Conservation (phyloP, 2,329 filamentous ascomycete species). For the Colletotrichum lini region DNA sequence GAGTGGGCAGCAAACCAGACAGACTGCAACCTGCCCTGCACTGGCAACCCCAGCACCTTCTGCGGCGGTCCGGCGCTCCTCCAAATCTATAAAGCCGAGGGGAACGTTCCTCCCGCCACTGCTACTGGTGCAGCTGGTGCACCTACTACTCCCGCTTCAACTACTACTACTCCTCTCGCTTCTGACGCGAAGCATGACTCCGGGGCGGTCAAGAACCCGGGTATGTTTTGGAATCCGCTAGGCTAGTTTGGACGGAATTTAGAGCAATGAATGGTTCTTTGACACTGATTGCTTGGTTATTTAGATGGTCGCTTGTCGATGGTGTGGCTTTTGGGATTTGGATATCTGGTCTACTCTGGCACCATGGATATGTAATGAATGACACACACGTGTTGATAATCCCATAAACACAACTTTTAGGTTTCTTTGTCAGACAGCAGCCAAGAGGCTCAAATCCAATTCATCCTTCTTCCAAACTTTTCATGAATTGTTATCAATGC, state of each 20-base stretch:
- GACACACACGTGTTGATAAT: no score
- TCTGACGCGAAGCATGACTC: not conserved
- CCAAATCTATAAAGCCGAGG: not conserved
- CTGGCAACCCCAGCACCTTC: not conserved
- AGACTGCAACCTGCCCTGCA: conserved; percentile 1
- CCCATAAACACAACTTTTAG: no score
- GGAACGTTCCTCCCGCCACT: not conserved
- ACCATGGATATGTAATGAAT: not conserved
- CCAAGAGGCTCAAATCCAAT: no score
- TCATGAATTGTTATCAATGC: not conserved
- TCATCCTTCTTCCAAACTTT: no score
- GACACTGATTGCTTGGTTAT: not conserved
- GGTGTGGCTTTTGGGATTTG: not conserved
- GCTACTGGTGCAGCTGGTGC: not conserved
- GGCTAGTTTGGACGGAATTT: not conserved
- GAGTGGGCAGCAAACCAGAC: conserved; percentile 9
- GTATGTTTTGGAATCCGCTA: not conserved
- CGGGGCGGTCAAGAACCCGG: not conserved
- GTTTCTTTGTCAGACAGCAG: no score
- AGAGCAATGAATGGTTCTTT: not conserved
- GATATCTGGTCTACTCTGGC: not conserved
- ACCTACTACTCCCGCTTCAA: not conserved
- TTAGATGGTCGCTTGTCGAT: not conserved
- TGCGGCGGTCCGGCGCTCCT: not conserved
- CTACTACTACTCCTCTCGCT: not conserved